Conservation (phyloP, 805 yeast species). For the Candida parachauliodes region DNA sequence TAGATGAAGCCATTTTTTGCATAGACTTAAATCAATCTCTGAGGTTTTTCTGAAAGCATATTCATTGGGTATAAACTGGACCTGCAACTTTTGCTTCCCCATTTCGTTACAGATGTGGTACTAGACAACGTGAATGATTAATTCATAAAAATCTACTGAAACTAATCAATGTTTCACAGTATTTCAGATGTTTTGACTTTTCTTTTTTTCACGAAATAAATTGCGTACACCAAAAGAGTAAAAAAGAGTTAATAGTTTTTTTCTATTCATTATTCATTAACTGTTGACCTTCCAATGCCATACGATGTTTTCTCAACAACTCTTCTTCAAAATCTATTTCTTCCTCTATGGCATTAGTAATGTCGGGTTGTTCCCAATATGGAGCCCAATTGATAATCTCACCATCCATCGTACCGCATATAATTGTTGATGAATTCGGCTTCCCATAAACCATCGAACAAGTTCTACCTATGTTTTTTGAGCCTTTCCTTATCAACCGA, state of each 20-base stretch:
- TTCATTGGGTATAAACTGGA: constrained; percentile 28
- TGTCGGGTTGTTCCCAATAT: constrained; percentile 14
- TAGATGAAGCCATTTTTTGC: constrained; percentile 60
- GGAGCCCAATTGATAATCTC: constrained; percentile 55
- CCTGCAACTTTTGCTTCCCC: constrained; percentile 17
- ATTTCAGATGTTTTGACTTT: no score
- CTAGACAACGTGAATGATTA: no score
- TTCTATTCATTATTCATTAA: constrained; percentile 3
- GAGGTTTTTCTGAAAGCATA: constrained; percentile 17
- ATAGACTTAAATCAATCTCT: constrained; percentile 20
- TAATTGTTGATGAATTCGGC: constrained; percentile 42
- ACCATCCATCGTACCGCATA: constrained; percentile 67
- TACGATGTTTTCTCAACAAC: constrained; percentile 2
- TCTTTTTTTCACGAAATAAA: no score
- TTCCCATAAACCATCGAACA: constrained; percentile 52
- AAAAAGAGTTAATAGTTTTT: not conserved
- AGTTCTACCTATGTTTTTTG: constrained; percentile 40
- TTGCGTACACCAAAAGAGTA: no score
- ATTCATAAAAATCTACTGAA: no score
- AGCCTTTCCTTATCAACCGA: constrained; percentile 46
- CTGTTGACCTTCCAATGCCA: not conserved
- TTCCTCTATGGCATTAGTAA: constrained; percentile 5
- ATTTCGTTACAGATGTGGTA: no score
- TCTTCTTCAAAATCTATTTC: constrained; percentile 7
- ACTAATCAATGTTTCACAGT: no score